Evolutionary conservation across 805 yeast species (phyloP).

Genomic region (Wickerhamomyces xylosicus): DNA sequence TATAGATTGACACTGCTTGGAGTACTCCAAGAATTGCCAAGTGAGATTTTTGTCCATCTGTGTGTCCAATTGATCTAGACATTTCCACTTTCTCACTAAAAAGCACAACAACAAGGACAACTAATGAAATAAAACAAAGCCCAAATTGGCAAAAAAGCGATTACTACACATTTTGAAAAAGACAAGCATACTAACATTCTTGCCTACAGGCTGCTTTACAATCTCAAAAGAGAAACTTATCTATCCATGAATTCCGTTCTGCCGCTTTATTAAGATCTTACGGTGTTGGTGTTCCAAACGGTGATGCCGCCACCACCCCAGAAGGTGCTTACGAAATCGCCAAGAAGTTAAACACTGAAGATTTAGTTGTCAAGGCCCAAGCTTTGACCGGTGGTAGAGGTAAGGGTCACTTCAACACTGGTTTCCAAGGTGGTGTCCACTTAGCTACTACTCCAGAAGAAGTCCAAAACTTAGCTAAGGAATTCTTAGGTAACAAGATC

Average conservation of each 20-base stretch:
- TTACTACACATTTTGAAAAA: too few species aligned
- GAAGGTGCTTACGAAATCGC: slow-evolving; percentile 84
- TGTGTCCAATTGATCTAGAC: too few species aligned
- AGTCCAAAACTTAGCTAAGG: slow-evolving; percentile 74
- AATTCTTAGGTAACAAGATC: slow-evolving; percentile 87
- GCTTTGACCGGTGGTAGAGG: slow-evolving; percentile 99
- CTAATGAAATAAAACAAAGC: too few species aligned
- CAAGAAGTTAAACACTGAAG: slow-evolving; percentile 60
- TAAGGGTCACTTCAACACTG: slow-evolving; percentile 94
- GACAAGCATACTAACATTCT: slow-evolving; percentile 3
- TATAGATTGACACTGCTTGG: too few species aligned
- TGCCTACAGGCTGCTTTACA: slow-evolving; percentile 7
- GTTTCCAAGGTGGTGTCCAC: slow-evolving; percentile 94
- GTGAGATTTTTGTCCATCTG: too few species aligned
- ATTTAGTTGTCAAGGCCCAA: slow-evolving; percentile 94
- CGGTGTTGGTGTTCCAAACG: slow-evolving; percentile 86
- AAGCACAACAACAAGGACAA: too few species aligned
- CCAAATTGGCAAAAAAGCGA: too few species aligned
- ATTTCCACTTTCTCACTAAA: too few species aligned
- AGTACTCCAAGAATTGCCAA: too few species aligned
- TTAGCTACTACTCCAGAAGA: slow-evolving; percentile 77
- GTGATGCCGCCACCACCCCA: slow-evolving; percentile 84
- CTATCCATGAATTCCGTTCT: slow-evolving; percentile 93
- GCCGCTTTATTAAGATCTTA: slow-evolving; percentile 73
- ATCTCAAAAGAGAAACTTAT: slow-evolving; percentile 52